Evolutionary conservation across 257 asterid genomes (phyloP).

Genomic region (Jaltomata sinuosa): DNA sequence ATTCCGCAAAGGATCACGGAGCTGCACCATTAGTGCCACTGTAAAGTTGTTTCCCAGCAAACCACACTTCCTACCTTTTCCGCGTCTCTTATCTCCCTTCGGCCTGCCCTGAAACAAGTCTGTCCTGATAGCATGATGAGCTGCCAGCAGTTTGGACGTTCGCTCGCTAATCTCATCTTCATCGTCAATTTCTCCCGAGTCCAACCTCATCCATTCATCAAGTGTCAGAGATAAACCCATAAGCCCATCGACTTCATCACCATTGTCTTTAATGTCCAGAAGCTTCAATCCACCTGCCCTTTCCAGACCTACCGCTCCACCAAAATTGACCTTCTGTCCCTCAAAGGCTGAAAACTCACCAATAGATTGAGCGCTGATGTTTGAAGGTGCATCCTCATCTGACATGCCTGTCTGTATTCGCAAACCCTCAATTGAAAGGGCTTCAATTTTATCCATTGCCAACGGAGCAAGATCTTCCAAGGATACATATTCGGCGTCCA

Average conservation of each 20-base stretch:
- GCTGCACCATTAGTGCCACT: slow-evolving; percentile 91
- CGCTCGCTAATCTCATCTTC: slow-evolving; percentile 59
- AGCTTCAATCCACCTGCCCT: slow-evolving; percentile 83
- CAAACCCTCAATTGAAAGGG: slow-evolving; percentile 60
- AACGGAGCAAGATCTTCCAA: slow-evolving; percentile 91
- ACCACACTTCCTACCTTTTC: slow-evolving; percentile 63
- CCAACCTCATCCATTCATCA: slow-evolving; percentile 95
- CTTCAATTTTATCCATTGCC: slow-evolving; percentile 88
- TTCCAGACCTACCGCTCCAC: slow-evolving; percentile 70
- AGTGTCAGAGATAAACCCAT: slow-evolving; percentile 88
- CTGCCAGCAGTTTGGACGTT: slow-evolving; percentile 76
- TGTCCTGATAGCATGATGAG: slow-evolving; percentile 73
- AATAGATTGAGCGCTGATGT: slow-evolving; percentile 52
- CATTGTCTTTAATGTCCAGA: slow-evolving; percentile 63
- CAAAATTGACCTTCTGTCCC: slow-evolving; percentile 42
- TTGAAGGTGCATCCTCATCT: slow-evolving; percentile 55
- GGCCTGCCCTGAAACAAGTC: slow-evolving; percentile 61
- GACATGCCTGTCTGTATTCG: slow-evolving; percentile 93
- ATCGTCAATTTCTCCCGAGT: slow-evolving; percentile 80
- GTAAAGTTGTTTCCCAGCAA: slow-evolving; percentile 87
- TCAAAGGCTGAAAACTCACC: slow-evolving; percentile 68
- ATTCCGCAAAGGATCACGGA: slow-evolving; percentile 85
- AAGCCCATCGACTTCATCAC: slow-evolving; percentile 70
- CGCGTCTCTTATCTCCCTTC: slow-evolving; percentile 67
- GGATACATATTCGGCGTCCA: slow-evolving; percentile 57